Evolutionary conservation across 1,284 basidiomycete species (phyloP), one percentile per base, ranked within the genome.

Genomic region (Phaffia rhodozyma): DNA sequence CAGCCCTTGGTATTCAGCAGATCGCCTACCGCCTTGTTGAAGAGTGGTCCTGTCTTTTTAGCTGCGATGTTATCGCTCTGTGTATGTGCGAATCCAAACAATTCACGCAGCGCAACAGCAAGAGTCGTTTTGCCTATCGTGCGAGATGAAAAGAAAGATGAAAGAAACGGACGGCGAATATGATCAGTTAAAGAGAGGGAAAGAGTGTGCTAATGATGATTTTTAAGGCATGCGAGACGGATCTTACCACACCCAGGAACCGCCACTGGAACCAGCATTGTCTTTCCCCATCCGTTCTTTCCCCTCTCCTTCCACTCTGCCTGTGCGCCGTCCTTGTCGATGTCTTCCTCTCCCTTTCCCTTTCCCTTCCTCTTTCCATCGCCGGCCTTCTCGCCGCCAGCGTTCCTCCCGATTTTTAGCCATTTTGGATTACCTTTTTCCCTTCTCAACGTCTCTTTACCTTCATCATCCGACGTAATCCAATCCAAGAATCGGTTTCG

Each of bases 31-130:
- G 89, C 91, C 69, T 80, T 83, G 62, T 93, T 75, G 75, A 98
- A 98, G 1, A 78, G 72, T 0, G 85, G 82, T 0, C 83, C 91
- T 0, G 89, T 68, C 71, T 87, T 92, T 76, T 93, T 97, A 16
- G 76, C 80, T 52, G 81, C 78, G 5, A 97, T 82, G 71, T 97
- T 89, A 74, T 99, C 96, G 70, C 87, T 91, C 73, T 98, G 94
- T 0, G 87, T 89, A 71, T 97, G 92, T 0, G 80, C 87, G 66
- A 90, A 92, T 0, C 80, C 82, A 70, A 92, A 96, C 0, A 98
- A 79, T 63, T 85, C 79, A 1, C 79, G 68, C 2, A 98, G 81
- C 0, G 91, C 91, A 5, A 96, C 77, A 0, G 87, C 82, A 13
- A 98, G 79, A 0, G 87, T 77, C 0, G 96, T 98, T 79, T 98